Evolutionary conservation across 139 green algal genomes (phyloP).

Genomic region (Axilococcus clingmanii): DNA sequence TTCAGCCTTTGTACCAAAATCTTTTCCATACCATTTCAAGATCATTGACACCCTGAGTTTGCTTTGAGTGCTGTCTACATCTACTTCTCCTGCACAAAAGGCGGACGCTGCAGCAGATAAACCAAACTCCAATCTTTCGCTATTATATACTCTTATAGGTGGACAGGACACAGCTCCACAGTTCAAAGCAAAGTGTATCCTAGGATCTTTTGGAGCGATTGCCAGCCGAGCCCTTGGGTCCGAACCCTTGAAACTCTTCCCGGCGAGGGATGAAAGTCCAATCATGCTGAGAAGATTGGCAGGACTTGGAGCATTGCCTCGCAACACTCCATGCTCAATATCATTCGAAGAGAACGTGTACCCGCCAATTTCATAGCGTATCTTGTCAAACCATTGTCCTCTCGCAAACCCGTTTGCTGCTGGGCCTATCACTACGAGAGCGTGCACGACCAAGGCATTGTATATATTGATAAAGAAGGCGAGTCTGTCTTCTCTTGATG

Average conservation of each 20-base stretch:
- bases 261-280: slow-evolving; percentile 29
- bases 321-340: slow-evolving; percentile 90
- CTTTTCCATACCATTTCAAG: slow-evolving; percentile 75
- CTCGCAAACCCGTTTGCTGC: slow-evolving; percentile 6
- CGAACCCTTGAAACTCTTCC: slow-evolving; percentile 26
- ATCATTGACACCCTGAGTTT: slow-evolving; percentile 72
- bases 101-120: slow-evolving; percentile 48
- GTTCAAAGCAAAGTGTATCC: slow-evolving; percentile 94
- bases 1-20: slow-evolving; percentile 59
- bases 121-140: slow-evolving; percentile 65
- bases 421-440: slow-evolving; percentile 32
- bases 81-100: slow-evolving; percentile 52
- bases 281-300: slow-evolving; percentile 39
- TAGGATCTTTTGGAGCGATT: slow-evolving; percentile 54
- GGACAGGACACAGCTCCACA: slow-evolving; percentile 89
- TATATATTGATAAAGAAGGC: slow-evolving; percentile 91
- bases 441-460: slow-evolving; percentile 84
- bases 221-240: slow-evolving; percentile 36
- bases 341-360: slow-evolving; percentile 66
- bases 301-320: slow-evolving; percentile 60
- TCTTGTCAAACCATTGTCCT: slow-evolving; percentile 25
- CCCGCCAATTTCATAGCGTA: slow-evolving; percentile 67
- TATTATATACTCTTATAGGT: slow-evolving; percentile 78
- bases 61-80: slow-evolving; percentile 33
- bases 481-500: slow-evolving; percentile 40